These are phyloP conservation scores for Barbatosphaeria neglecta DNA, from an alignment of 495 filamentous ascomycete genomes.

Conservation along the genomic window DNA sequence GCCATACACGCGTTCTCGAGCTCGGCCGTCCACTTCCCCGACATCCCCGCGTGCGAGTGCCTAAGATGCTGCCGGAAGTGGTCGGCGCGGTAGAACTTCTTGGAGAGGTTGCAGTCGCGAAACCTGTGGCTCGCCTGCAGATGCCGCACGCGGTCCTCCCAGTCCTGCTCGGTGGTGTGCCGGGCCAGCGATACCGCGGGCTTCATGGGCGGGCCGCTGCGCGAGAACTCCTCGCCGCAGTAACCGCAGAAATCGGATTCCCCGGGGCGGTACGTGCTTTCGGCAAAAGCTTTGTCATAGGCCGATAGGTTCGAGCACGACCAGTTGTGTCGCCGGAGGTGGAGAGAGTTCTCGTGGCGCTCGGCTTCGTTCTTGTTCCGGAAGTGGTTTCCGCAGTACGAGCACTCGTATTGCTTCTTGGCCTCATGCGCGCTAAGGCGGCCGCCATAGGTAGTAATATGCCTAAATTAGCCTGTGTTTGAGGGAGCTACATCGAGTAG, in stretches of 20 bases:
- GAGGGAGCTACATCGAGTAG: no score
- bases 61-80: constrained; percentile 98
- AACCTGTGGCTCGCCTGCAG: constrained; percentile 88
- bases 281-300: constrained; percentile 75
- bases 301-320: constrained; percentile 79
- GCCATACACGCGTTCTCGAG: constrained; percentile 95
- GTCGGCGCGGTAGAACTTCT: constrained; percentile 96
- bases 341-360: constrained; percentile 94
- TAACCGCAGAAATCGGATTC: constrained; percentile 81
- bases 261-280: constrained; percentile 47
- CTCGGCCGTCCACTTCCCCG: constrained; percentile 98
- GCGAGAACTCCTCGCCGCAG: constrained; percentile 86
- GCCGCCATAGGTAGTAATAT: no score
- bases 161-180: constrained; percentile 48
- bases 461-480: no score
- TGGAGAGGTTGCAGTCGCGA: constrained; percentile 92
- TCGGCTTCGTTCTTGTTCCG: constrained; percentile 99
- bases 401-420: constrained; percentile 93
- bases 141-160: constrained; percentile 76
- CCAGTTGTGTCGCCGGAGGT: constrained; percentile 90
- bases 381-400: constrained; percentile 88
- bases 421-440: constrained; percentile 59
- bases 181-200: constrained; percentile 6
- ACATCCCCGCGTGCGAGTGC: constrained; percentile 92
- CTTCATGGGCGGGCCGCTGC: constrained; percentile 26